These are phyloP conservation scores for Pyrus communis DNA, from an alignment of 306 rosid species.

Conservation along the genomic window DNA sequence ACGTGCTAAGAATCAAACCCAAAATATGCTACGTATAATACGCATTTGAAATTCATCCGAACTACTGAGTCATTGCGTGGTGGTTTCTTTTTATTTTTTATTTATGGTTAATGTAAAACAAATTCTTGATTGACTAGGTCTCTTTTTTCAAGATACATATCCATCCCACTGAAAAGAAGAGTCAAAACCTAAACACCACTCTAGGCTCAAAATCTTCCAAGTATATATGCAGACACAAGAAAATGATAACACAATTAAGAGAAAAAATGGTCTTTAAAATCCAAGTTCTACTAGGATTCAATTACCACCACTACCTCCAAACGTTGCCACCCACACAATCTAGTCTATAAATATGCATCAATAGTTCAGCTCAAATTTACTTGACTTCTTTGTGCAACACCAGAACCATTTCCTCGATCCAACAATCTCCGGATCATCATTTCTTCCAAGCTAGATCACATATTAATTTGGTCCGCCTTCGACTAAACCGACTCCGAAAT, in stretches of 20 bases:
- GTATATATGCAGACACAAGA: neutral
- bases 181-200: neutral
- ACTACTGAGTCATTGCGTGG: too few species aligned
- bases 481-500: neutral
- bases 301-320: neutral
- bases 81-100: too few species aligned
- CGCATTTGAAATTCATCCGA: rapidly evolving
- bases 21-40: rapidly evolving
- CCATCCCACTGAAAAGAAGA: neutral
- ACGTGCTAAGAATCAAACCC: too few species aligned
- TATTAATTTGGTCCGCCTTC: neutral
- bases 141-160: neutral
- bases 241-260: neutral
- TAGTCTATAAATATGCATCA: neutral
- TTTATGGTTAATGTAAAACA: neutral
- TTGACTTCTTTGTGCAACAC: neutral
- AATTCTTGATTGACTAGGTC: neutral
- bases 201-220: neutral
- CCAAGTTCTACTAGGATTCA: slow-evolving; percentile 4
- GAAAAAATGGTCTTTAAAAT: neutral
- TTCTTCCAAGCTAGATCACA: neutral
- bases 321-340: neutral
- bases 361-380: neutral
- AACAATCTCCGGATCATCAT: neutral
- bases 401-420: neutral